Base-by-base conservation (phyloP, 768 basidiomycete genomes). In the Sporobolomyces roseus region DNA sequence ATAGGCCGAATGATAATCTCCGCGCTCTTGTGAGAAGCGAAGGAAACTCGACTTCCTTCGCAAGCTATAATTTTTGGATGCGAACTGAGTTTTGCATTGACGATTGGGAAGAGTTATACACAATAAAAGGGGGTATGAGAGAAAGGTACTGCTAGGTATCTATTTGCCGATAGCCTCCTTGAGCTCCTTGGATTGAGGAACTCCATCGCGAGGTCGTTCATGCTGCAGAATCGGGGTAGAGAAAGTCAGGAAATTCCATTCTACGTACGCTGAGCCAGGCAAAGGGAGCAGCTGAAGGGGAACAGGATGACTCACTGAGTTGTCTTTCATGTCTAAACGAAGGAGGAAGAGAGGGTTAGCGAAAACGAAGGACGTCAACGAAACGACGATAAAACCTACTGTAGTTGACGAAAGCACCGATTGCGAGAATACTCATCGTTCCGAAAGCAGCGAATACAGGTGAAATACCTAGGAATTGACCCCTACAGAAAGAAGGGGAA, bases 301-400 rank as follows among this genome's bases (percentile, higher is more conserved):
- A n/a, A n/a, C n/a, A n/a, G n/a, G n/a, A n/a, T n/a, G 6, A 56
- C 58, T 46, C 19, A 60, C 58, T 3, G 45, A 33, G 43, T 46
- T 60, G 32, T 60, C 58, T 32, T 60, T 60, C 58, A 60, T 60
- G 58, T 45, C 45, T 48, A n/a, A n/a, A 27, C 45, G 45, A 46
- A 25, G 4, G 17, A 21, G 25, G 30, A 29, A 13, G n/a, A 60
- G 4, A 9, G 43, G 33, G 58, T 10, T 2, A 10, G 21, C n/a
- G 58, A 56, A 41, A n/a, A n/a, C n/a, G n/a, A n/a, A n/a, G n/a
- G 19, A 53, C 14, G 10, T 58, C 41, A 43, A 35, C 12, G n/a
- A 16, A 4, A 7, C 23, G 14, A 10, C 21, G 21, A 21, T 9
- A 36, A 14, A 33, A 48, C 58, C 32, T 32, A 60, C 58, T 59